phyloP scores from a whole-genome alignment of 1,139 yeast genomes.

The Hemisphaericaspora xylofermentans region DNA sequence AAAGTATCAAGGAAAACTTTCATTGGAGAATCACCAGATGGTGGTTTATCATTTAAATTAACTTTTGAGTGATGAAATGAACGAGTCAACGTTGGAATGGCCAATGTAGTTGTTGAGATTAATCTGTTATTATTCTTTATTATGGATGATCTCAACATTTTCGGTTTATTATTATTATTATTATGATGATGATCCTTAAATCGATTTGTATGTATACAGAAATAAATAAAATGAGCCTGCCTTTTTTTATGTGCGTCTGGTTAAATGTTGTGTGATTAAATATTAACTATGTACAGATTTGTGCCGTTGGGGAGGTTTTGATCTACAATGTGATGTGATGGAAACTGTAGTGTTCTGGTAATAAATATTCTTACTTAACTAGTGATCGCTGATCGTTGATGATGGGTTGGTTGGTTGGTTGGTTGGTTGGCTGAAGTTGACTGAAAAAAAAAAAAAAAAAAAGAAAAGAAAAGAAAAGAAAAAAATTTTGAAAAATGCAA shows the following conservation, averaged over 20 bases:
- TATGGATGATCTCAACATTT: conserved; percentile 10
- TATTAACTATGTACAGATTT: too few relatives aligned
- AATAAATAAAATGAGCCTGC: too few relatives aligned
- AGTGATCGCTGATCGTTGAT: too few relatives aligned
- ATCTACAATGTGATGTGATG: too few relatives aligned
- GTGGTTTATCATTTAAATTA: conserved; percentile 22
- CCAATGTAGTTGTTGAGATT: background rate
- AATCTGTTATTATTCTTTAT: conserved; percentile 5
- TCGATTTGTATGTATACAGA: too few relatives aligned
- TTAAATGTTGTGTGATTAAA: too few relatives aligned
- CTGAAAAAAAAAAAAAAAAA: background rate
- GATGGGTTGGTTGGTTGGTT: too few relatives aligned
- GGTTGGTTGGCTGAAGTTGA: background rate
- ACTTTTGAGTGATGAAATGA: conserved; percentile 11
- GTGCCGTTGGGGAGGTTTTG: too few relatives aligned
- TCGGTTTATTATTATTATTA: background rate
- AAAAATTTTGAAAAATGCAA: background rate
- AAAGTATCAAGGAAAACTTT: conserved; percentile 94
- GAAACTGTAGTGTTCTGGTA: too few relatives aligned
- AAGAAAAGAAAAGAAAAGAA: background rate
- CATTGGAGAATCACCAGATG: conserved; percentile 64
- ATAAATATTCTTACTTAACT: too few relatives aligned
- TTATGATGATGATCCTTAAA: too few relatives aligned
- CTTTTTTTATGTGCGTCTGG: too few relatives aligned
- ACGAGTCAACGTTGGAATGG: conserved; percentile 8